These are phyloP conservation scores for Cladosporium sp. DNA, from an alignment of 2,329 filamentous ascomycete genomes.

Conservation along the genomic window DNA sequence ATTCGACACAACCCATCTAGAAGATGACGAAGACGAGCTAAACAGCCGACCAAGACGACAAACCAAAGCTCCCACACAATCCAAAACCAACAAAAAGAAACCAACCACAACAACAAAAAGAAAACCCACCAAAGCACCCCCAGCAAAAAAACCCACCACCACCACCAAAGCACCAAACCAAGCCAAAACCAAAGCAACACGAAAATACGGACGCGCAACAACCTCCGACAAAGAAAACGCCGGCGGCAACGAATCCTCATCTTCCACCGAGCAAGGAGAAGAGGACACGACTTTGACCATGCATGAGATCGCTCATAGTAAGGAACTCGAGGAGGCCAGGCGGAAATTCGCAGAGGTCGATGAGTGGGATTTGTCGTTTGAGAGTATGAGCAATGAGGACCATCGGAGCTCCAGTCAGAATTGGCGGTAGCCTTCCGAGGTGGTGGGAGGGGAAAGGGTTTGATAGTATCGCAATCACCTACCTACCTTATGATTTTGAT, in stretches of 20 bases:
- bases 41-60: slow-evolving; percentile 21
- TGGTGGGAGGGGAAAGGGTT: not conserved
- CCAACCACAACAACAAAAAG: slow-evolving; percentile 11
- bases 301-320: slow-evolving; percentile 28
- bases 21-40: slow-evolving; percentile 40
- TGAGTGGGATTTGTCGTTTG: slow-evolving; percentile 48
- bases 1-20: slow-evolving; percentile 14
- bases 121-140: slow-evolving; percentile 12
- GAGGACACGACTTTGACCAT: slow-evolving; percentile 25
- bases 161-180: slow-evolving; percentile 10
- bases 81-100: slow-evolving; percentile 14
- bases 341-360: slow-evolving; percentile 48
- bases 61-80: slow-evolving; percentile 15
- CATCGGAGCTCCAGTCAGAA: slow-evolving; percentile 30
- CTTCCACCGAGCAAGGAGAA: slow-evolving; percentile 5
- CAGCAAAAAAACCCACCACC: slow-evolving; percentile 9
- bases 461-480: no score
- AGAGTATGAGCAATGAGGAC: slow-evolving; percentile 43
- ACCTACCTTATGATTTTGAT: no score
- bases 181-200: slow-evolving; percentile 14
- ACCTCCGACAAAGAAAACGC: slow-evolving; percentile 9
- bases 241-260: slow-evolving; percentile 14
- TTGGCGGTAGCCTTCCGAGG: slow-evolving; percentile 22
- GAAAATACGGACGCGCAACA: slow-evolving; percentile 28
- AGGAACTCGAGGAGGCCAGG: slow-evolving; percentile 39